phyloP scores from a whole-genome alignment of 257 asterid genomes.

The Scutellaria galericulata region DNA sequence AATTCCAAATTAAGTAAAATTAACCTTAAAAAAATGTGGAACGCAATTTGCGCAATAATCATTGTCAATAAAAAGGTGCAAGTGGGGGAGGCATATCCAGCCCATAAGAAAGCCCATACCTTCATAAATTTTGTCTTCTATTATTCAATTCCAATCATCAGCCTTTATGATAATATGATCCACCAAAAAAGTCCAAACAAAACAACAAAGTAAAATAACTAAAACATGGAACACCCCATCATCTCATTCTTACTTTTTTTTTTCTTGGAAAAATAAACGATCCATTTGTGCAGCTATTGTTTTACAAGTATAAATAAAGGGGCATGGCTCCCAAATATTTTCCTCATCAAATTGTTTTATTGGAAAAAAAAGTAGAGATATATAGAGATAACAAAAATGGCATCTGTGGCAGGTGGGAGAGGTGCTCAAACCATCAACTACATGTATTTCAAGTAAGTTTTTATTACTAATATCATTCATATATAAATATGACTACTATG shows the following conservation, averaged over 20 bases:
- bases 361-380: neutral
- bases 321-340: conserved; percentile 11
- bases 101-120: conserved; percentile 45
- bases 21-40: too few species aligned
- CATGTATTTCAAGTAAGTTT: conserved; percentile 68
- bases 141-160: conserved; percentile 36
- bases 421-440: conserved; percentile 68
- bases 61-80: neutral
- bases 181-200: conserved; percentile 27
- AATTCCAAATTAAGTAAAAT: too few species aligned
- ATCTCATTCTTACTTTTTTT: conserved; percentile 14
- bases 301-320: conserved; percentile 39
- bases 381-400: conserved; percentile 46
- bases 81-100: conserved; percentile 38
- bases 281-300: conserved; percentile 9
- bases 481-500: too few species aligned
- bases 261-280: conserved; percentile 55
- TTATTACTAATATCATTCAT: too few species aligned
- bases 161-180: conserved; percentile 10
- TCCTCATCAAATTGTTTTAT: neutral
- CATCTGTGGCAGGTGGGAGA: conserved; percentile 71
- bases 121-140: conserved; percentile 22
- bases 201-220: neutral
- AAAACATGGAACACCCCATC: conserved; percentile 24
- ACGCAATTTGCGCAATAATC: too few species aligned